Percentiles rank a stretch among this genome's conserved stretches.
These are phyloP conservation scores for Globisporangium recalcitrans DNA, from an alignment of 352 stramenopile genomes.

Conservation along the genomic window DNA sequence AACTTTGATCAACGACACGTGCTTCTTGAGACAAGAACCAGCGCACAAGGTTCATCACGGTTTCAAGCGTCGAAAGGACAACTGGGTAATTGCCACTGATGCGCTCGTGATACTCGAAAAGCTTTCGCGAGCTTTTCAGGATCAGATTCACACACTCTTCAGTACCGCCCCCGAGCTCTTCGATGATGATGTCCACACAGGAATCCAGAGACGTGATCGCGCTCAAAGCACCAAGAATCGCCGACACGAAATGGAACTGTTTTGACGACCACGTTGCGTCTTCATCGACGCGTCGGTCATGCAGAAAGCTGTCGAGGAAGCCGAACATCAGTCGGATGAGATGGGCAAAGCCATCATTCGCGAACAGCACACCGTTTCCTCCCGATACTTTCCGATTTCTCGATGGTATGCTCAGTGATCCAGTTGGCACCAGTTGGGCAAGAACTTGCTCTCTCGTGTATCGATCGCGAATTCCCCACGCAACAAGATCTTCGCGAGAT, in stretches of 20 bases:
- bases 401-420: conserved; percentile 6
- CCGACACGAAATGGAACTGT: conserved; percentile 42
- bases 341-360: conserved; percentile 43
- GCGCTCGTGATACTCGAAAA: conserved; percentile 62
- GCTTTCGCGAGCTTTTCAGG: conserved; percentile 46
- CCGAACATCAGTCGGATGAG: conserved; percentile 45
- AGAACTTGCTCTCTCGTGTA: conserved; percentile 52
- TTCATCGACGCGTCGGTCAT: conserved; percentile 22
- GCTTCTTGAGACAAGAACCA: conserved; percentile 58
- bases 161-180: conserved; percentile 33
- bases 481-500: conserved; percentile 65
- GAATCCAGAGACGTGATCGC: conserved; percentile 28
- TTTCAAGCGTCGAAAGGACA: conserved; percentile 43
- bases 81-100: conserved; percentile 40
- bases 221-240: conserved; percentile 37
- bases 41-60: conserved; percentile 51
- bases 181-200: conserved; percentile 41
- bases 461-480: conserved; percentile 54
- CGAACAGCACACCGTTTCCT: conserved; percentile 7
- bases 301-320: conserved; percentile 53
- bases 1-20: conserved; percentile 15
- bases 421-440: conserved; percentile 21
- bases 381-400: not conserved
- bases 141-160: conserved; percentile 58
- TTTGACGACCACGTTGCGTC: conserved; percentile 24